phyloP scores from a whole-genome alignment of 176 grass and related monocot species.

The bread wheat (Triticum aestivum) region IWGSC_CS_RefSeq_v2.1 NC_057805.1:429309701-429310200 shows the following conservation, averaged over 20 bases:
- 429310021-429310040: not conserved
- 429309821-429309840: not conserved
- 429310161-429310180: not conserved
- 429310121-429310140: not conserved
- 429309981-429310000: not conserved
- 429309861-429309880: not conserved
- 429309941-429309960: not conserved
- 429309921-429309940: not conserved
- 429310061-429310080: not conserved
- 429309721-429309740: not conserved
- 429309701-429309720: not conserved
- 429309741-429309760: not conserved
- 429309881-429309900: not conserved
- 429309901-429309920: not conserved
- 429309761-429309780: not conserved
- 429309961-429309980: not conserved
- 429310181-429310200: not conserved
- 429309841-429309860: not conserved
- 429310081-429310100: not conserved
- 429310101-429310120: not conserved
- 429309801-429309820: not conserved
- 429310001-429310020: not conserved
- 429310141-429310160: not conserved
- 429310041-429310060: not conserved
- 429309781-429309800: not conserved